Conservation (phyloP, 2,329 filamentous ascomycete species). For the Neonectria hederae region DNA sequence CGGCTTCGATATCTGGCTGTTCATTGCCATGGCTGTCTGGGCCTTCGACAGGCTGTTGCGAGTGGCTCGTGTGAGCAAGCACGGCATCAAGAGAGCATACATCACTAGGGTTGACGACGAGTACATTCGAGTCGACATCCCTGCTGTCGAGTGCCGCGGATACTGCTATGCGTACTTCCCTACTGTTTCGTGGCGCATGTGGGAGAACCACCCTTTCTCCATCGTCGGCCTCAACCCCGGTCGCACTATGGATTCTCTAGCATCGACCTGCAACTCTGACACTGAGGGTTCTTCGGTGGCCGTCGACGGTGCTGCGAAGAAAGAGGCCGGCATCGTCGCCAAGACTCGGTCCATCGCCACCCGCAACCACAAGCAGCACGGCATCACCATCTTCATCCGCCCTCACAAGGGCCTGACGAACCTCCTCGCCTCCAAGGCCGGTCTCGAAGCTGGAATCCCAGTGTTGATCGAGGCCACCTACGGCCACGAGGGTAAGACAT, state of each 20-base stretch:
- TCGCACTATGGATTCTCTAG: background rate
- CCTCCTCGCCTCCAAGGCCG: conserved; percentile 29
- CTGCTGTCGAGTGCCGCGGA: conserved; percentile 36
- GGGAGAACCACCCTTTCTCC: conserved; percentile 49
- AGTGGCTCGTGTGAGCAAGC: conserved; percentile 26
- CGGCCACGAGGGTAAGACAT: conserved; percentile 36
- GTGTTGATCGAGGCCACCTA: conserved; percentile 45
- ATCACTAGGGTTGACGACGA: conserved; percentile 42
- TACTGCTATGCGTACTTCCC: conserved; percentile 47
- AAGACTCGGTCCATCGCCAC: conserved; percentile 9
- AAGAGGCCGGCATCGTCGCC: conserved; percentile 26
- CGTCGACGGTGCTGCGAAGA: conserved; percentile 11
- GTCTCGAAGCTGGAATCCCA: conserved; percentile 31
- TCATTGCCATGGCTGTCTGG: conserved; percentile 43
- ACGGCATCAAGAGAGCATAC: conserved; percentile 43
- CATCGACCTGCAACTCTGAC: conserved; percentile 23
- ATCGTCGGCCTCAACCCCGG: conserved; percentile 36
- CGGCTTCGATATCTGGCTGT: conserved; percentile 53
- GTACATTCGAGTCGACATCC: conserved; percentile 44
- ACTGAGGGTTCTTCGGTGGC: conserved; percentile 7
- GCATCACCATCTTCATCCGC: conserved; percentile 43
- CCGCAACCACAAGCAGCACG: conserved; percentile 14
- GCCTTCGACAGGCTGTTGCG: conserved; percentile 43
- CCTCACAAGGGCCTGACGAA: conserved; percentile 39
- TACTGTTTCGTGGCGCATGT: conserved; percentile 44